These are phyloP conservation scores for Tolypocladium cylindrosporum DNA, from an alignment of 2,329 filamentous ascomycete genomes.

Conservation along the genomic window DNA sequence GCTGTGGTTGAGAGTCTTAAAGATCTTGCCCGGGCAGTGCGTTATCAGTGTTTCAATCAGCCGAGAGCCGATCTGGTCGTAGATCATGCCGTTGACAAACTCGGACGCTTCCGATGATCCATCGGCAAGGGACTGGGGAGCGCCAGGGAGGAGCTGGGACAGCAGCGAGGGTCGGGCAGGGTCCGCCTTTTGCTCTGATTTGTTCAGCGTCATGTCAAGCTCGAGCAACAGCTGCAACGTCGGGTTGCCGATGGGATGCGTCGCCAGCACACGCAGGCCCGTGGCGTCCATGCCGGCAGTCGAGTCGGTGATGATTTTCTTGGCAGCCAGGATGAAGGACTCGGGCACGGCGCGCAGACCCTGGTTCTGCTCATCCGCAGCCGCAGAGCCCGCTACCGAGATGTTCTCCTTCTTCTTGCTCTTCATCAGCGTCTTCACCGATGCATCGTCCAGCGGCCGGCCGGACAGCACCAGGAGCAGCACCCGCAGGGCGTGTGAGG, in stretches of 20 bases:
- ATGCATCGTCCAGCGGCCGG: conserved; percentile 60
- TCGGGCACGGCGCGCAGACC: conserved; percentile 56
- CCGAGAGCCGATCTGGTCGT: conserved; percentile 83
- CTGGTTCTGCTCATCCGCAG: conserved; percentile 34
- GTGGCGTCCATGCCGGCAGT: conserved; percentile 66
- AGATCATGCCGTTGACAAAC: conserved; percentile 80
- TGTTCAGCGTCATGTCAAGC: conserved; percentile 68
- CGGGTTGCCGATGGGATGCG: conserved; percentile 84
- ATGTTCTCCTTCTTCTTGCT: conserved; percentile 90
- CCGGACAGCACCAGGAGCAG: conserved; percentile 80
- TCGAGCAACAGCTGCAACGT: conserved; percentile 85
- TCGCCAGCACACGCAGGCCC: conserved; percentile 73
- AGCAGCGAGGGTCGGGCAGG: conserved; percentile 46
- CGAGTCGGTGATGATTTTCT: conserved; percentile 73
- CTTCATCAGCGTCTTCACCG: conserved; percentile 66
- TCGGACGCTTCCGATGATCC: conserved; percentile 60
- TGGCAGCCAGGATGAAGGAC: conserved; percentile 66
- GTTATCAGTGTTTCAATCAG: conserved; percentile 80
- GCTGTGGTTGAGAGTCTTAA: conserved; percentile 76
- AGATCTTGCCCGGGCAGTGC: conserved; percentile 74
- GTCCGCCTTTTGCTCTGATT: conserved; percentile 25
- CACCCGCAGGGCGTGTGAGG: conserved; percentile 82
- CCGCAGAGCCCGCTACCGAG: conserved; percentile 44
- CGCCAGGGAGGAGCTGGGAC: conserved; percentile 69
- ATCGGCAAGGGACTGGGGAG: conserved; percentile 57